Percentiles rank a stretch among this genome's conserved stretches.
Evolutionary conservation across 208 protist species (phyloP).

Genomic region (Blastocrithidia nonstop): DNA sequence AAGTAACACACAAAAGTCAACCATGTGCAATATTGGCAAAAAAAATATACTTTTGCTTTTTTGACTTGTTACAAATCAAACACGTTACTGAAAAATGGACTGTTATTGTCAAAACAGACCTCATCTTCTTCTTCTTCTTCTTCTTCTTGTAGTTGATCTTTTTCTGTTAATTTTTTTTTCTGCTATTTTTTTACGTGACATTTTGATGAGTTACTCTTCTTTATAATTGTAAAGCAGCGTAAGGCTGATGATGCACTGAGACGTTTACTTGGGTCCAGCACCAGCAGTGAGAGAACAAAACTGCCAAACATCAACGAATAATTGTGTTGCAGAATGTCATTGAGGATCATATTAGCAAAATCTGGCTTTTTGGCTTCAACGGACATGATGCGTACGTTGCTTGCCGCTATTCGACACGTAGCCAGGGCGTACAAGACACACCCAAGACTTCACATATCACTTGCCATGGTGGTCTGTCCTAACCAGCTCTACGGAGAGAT

Average conservation of each 20-base stretch:
- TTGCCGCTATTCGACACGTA: conserved; percentile 31
- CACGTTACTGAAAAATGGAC: conserved; percentile 65
- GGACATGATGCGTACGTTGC: conserved; percentile 58
- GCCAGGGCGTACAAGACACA: conserved; percentile 77
- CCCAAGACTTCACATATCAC: conserved; percentile 75
- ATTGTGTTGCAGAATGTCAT: conserved; percentile 28
- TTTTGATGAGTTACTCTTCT: conserved; percentile 6
- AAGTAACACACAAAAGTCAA: too few species aligned
- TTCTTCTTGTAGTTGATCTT: too few species aligned
- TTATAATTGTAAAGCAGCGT: conserved; percentile 51
- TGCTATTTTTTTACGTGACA: background rate
- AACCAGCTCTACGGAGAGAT: conserved; percentile 68
- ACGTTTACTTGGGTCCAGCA: conserved; percentile 39
- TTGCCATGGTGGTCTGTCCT: conserved; percentile 42
- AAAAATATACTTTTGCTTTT: background rate
- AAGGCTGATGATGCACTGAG: conserved; percentile 39
- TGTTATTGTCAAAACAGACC: conserved; percentile 30
- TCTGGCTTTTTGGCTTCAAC: conserved; percentile 38
- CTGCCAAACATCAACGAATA: conserved; percentile 62
- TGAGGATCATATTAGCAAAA: conserved; percentile 53
- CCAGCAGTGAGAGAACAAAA: conserved; percentile 66
- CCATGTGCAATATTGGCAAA: too few species aligned
- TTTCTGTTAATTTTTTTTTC: conserved; percentile 1
- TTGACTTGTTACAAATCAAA: conserved; percentile 23
- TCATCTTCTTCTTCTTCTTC: conserved; percentile 11